Evolutionary conservation across 192 early-diverging fungal genomes (phyloP).

Genomic region (Coemansia sp.): DNA sequence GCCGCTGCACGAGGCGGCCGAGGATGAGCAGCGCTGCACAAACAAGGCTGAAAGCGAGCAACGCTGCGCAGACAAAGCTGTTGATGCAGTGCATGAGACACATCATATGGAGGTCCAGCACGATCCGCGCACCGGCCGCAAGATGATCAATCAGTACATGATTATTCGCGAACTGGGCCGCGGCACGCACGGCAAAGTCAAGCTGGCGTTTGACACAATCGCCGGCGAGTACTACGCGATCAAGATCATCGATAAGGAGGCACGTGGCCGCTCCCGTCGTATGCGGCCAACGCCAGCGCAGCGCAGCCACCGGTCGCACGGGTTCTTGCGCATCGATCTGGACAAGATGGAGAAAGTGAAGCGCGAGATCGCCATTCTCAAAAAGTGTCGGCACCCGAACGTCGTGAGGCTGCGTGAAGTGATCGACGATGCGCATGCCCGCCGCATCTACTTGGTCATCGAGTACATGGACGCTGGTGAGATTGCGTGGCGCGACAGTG

Average conservation of each 20-base stretch:
- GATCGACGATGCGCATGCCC: constrained; percentile 87
- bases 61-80: constrained; percentile 8
- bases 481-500: constrained; percentile 77
- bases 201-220: constrained; percentile 79
- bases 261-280: constrained; percentile 34
- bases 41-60: neutral
- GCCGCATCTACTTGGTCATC: constrained; percentile 91
- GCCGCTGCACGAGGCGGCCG: constrained; percentile 23
- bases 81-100: constrained; percentile 73
- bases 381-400: constrained; percentile 91
- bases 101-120: constrained; percentile 76
- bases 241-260: constrained; percentile 57
- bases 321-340: constrained; percentile 47
- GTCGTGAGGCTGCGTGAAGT: constrained; percentile 88
- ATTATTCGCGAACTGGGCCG: constrained; percentile 86
- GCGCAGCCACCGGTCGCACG: constrained; percentile 28
- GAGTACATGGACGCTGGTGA: constrained; percentile 94
- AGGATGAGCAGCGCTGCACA: neutral
- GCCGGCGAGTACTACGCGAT: constrained; percentile 66
- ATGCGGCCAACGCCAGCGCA: constrained; percentile 27
- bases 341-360: constrained; percentile 77
- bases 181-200: constrained; percentile 96
- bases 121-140: constrained; percentile 83
- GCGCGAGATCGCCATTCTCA: constrained; percentile 93
- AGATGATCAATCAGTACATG: constrained; percentile 96